Percentiles rank a stretch among this genome's conserved stretches.
phyloP scores from a whole-genome alignment of 768 basidiomycete species.

The Mycena albidolilacea region DNA sequence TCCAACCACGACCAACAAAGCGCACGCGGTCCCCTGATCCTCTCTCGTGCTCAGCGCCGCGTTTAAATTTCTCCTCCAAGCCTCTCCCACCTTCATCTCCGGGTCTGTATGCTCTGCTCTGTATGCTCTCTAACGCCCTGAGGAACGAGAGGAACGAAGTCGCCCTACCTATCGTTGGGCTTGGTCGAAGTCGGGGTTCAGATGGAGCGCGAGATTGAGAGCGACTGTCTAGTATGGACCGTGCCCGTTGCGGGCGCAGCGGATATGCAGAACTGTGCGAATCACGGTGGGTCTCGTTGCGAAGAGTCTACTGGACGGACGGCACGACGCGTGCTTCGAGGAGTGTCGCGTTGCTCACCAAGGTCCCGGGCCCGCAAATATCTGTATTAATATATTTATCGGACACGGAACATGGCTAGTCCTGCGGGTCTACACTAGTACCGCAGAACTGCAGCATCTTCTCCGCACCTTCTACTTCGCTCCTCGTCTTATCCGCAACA shows the following conservation, averaged over 20 bases:
- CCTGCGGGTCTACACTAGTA: background rate
- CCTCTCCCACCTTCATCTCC: constrained; percentile 26
- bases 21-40: constrained; percentile 2
- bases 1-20: background rate
- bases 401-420: constrained; percentile 3
- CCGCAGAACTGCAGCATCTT: background rate
- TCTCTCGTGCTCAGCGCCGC: constrained; percentile 1
- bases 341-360: background rate
- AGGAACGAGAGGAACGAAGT: constrained; percentile 4
- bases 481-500: constrained; percentile 19
- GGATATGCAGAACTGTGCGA: background rate
- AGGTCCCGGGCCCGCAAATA: background rate
- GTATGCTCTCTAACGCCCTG: constrained; percentile 22
- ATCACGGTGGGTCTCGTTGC: constrained; percentile 10
- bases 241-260: constrained; percentile 26
- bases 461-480: constrained; percentile 27
- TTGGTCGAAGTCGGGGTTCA: background rate
- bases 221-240: constrained; percentile 20
- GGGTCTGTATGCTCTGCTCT: background rate
- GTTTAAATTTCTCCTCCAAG: background rate
- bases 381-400: no score
- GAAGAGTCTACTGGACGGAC: constrained; percentile 9
- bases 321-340: background rate
- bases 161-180: background rate
- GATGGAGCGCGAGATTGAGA: background rate